phyloP scores from a whole-genome alignment of 306 rosid species.

The Vachellia collinsii region DNA sequence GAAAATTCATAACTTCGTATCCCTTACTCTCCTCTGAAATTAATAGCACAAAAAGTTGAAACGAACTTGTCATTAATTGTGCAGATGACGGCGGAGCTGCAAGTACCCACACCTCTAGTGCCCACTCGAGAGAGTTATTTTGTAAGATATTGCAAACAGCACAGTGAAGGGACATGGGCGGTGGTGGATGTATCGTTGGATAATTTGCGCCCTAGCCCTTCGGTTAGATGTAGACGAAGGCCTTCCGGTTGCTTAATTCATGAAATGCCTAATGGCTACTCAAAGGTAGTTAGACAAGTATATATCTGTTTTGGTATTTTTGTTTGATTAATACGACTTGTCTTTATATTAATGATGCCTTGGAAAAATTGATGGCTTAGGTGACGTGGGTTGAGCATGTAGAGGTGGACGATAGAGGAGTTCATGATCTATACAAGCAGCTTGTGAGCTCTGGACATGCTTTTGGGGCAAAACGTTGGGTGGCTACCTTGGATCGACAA shows the following conservation, averaged over 20 bases:
- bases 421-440: slow-evolving; percentile 88
- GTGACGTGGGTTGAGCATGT: slow-evolving; percentile 95
- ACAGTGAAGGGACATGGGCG: slow-evolving; percentile 89
- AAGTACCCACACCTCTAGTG: slow-evolving; percentile 95
- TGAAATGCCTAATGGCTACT: slow-evolving; percentile 98
- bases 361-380: slow-evolving; percentile 38
- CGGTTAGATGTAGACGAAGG: slow-evolving; percentile 71
- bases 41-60: neutral
- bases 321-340: neutral
- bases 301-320: neutral
- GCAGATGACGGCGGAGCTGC: slow-evolving; percentile 94
- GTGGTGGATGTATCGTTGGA: slow-evolving; percentile 95
- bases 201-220: slow-evolving; percentile 73
- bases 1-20: neutral
- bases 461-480: slow-evolving; percentile 97
- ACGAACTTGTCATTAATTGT: neutral
- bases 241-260: slow-evolving; percentile 97
- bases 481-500: slow-evolving; percentile 86
- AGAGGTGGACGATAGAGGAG: slow-evolving; percentile 94
- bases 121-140: slow-evolving; percentile 91
- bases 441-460: slow-evolving; percentile 92
- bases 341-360: neutral
- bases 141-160: slow-evolving; percentile 96
- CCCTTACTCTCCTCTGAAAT: neutral
- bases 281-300: slow-evolving; percentile 57